phyloP scores from a whole-genome alignment of 176 grass and related monocot genomes.

The Rhynchospora breviuscula region DNA sequence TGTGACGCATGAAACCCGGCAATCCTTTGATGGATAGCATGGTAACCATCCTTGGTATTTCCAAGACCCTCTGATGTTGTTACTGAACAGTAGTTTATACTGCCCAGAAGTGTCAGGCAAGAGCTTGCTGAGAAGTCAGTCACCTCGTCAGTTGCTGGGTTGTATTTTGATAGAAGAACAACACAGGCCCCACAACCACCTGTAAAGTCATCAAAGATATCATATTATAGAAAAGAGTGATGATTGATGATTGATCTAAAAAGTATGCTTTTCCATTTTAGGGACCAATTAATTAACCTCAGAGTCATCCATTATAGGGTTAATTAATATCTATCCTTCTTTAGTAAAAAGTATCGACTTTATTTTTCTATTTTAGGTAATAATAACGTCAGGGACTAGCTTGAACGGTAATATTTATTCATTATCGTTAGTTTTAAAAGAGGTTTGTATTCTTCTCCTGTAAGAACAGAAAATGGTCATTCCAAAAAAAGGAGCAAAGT shows the following conservation, averaged over 20 bases:
- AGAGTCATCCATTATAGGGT: no score
- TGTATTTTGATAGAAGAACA: constrained; percentile 56
- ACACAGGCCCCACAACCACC: constrained; percentile 79
- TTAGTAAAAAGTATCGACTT: no score
- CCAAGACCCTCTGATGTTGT: constrained; percentile 73
- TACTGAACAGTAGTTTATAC: constrained; percentile 57
- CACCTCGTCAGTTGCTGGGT: constrained; percentile 51
- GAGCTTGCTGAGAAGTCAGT: constrained; percentile 57
- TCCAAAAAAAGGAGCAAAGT: no score
- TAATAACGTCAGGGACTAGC: no score
- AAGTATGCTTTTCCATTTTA: background rate
- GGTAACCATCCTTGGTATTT: constrained; percentile 46
- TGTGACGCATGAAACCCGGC: constrained; percentile 79
- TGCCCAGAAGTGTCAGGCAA: constrained; percentile 62
- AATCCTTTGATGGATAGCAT: constrained; percentile 67
- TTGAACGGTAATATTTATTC: no score
- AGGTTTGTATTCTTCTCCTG: no score
- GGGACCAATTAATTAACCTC: no score
- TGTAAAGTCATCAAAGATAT: constrained; percentile 7
- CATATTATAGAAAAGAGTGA: background rate
- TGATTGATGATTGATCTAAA: no score
- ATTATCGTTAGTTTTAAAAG: no score
- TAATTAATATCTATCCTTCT: no score
- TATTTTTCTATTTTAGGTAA: no score
- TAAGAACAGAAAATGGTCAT: no score